Percentiles rank a stretch among this genome's conserved stretches.
Conservation (phyloP, 176 grass and related monocot species). For the Musa acuminata region DNA sequence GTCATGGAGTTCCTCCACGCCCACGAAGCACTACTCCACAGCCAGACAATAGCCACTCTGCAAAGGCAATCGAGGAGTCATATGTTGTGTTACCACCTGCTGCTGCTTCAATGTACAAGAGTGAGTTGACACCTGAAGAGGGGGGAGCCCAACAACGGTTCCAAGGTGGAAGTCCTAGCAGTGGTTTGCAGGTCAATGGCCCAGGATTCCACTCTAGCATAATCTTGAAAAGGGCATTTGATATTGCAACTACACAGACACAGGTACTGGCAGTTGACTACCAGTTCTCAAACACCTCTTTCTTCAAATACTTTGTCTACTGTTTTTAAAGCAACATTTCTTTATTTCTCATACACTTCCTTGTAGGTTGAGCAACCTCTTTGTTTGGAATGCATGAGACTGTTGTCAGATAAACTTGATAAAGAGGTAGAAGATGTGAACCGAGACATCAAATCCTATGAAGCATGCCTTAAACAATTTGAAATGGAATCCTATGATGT, state of each 20-base stretch:
- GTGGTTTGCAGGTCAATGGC: slow-evolving; percentile 37
- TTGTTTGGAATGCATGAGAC: slow-evolving; percentile 87
- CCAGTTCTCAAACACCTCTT: not conserved
- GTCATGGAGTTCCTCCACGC: slow-evolving; percentile 51
- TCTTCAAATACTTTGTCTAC: not conserved
- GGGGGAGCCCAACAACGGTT: slow-evolving; percentile 28
- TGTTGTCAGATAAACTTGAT: slow-evolving; percentile 92
- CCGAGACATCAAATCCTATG: slow-evolving; percentile 83
- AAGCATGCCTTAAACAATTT: slow-evolving; percentile 58
- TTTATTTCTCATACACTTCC: not conserved
- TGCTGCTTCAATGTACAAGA: slow-evolving; percentile 71
- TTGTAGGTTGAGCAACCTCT: slow-evolving; percentile 92
- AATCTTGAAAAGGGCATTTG: slow-evolving; percentile 84
- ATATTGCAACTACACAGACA: slow-evolving; percentile 86
- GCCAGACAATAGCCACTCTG: slow-evolving; percentile 41
- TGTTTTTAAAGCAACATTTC: not conserved
- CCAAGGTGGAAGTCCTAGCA: slow-evolving; percentile 29
- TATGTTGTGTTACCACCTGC: slow-evolving; percentile 91
- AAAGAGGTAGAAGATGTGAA: slow-evolving; percentile 88
- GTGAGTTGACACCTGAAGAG: slow-evolving; percentile 36
- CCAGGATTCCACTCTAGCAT: slow-evolving; percentile 80
- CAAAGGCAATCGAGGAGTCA: slow-evolving; percentile 74
- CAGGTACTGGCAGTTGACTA: slow-evolving; percentile 35
- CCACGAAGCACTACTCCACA: slow-evolving; percentile 29
- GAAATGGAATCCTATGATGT: slow-evolving; percentile 52